phyloP scores from a whole-genome alignment of 768 basidiomycete species.

The Leccinellum luteum region DNA sequence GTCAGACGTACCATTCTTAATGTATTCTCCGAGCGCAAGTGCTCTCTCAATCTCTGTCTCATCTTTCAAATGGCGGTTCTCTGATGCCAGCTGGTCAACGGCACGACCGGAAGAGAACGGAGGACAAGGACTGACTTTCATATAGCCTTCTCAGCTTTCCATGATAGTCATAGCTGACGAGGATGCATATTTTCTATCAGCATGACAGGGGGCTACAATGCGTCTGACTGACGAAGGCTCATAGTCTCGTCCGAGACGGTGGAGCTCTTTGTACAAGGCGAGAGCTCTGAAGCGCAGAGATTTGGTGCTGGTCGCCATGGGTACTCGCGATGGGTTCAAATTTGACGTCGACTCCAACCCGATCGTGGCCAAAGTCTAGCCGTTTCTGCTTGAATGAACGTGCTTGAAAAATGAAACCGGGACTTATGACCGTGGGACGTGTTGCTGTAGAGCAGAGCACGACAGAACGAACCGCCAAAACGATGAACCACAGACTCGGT shows the following conservation, averaged over 20 bases:
- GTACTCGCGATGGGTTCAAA: not conserved
- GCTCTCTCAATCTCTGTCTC: slow-evolving; percentile 74
- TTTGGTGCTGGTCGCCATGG: slow-evolving; percentile 45
- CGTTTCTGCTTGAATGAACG: not conserved
- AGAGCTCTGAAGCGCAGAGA: slow-evolving; percentile 60
- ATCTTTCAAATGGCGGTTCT: slow-evolving; percentile 64
- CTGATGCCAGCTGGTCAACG: slow-evolving; percentile 34
- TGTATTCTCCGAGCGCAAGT: slow-evolving; percentile 73
- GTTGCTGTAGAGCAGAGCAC: not conserved
- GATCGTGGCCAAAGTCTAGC: not conserved
- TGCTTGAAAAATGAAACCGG: too few relatives aligned
- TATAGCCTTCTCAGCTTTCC: slow-evolving; percentile 67
- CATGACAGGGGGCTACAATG: slow-evolving; percentile 8
- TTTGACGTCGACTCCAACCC: not conserved
- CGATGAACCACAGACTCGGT: too few relatives aligned
- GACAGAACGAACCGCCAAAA: too few relatives aligned
- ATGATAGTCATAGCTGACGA: slow-evolving; percentile 71
- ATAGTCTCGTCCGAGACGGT: slow-evolving; percentile 77
- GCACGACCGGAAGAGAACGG: not conserved
- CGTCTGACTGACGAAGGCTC: slow-evolving; percentile 66
- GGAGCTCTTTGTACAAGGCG: slow-evolving; percentile 78
- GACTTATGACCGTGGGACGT: not conserved
- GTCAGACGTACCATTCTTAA: slow-evolving; percentile 74
- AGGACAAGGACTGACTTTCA: slow-evolving; percentile 52
- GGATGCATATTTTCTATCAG: slow-evolving; percentile 4